Conservation (phyloP, 306 rosid species). For the Castanopsis chinensis region DNA sequence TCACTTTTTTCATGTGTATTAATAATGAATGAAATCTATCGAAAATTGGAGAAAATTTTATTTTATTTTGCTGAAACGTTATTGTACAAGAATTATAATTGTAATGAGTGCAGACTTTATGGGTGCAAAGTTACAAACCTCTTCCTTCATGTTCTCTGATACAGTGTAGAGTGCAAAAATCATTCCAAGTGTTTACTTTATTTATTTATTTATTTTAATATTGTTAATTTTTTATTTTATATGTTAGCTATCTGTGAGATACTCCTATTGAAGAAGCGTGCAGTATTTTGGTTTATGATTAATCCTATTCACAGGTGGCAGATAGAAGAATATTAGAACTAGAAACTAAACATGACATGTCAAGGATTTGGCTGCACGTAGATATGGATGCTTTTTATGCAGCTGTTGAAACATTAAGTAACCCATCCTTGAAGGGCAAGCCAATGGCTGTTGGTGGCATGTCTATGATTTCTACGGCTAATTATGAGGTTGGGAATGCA, state of each 20-base stretch:
- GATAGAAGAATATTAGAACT: conserved; percentile 66
- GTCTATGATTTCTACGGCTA: conserved; percentile 96
- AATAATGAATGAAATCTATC: neutral
- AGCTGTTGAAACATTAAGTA: conserved; percentile 87
- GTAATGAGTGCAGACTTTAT: neutral
- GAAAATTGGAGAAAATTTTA: neutral
- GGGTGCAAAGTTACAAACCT: neutral
- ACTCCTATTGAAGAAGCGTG: neutral
- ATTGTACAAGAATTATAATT: too few relatives aligned
- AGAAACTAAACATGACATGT: conserved; percentile 73
- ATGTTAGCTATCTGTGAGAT: conserved; percentile 1
- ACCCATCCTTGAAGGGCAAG: conserved; percentile 63
- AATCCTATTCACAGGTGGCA: conserved; percentile 46
- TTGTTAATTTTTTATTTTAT: neutral
- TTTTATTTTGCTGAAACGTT: neutral
- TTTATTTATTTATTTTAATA: too few relatives aligned
- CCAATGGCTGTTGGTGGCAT: conserved; percentile 91
- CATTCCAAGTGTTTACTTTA: neutral
- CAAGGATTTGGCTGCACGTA: conserved; percentile 89
- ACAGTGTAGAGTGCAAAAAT: neutral
- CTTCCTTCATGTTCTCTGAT: neutral
- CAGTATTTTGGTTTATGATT: conserved; percentile 1
- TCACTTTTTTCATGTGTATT: too few relatives aligned
- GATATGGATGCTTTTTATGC: conserved; percentile 99
- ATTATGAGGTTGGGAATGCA: conserved; percentile 71